These are phyloP conservation scores for Trichoderma harzianum DNA, from an alignment of 2,329 filamentous ascomycete genomes.

Conservation along the genomic window DNA sequence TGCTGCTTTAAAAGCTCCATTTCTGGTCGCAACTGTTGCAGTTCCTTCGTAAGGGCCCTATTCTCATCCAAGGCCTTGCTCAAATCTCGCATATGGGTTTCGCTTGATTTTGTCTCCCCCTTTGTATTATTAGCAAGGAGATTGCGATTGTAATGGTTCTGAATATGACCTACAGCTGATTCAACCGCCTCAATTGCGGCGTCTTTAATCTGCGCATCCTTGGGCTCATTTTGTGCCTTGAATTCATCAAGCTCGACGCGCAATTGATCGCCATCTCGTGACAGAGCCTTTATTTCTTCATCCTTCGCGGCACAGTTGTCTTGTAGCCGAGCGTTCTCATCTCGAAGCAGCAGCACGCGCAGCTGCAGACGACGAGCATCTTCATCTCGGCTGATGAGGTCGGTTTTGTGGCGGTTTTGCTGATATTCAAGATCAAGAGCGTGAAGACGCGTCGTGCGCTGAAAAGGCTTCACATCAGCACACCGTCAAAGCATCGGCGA, in stretches of 20 bases:
- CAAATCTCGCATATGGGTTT: slow-evolving; percentile 64
- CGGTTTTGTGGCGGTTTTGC: slow-evolving; percentile 59
- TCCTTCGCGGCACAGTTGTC: slow-evolving; percentile 60
- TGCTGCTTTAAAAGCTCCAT: slow-evolving; percentile 55
- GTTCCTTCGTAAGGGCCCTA: slow-evolving; percentile 49
- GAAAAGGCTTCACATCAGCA: slow-evolving; percentile 13
- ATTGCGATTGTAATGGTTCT: too few species aligned
- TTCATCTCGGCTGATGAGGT: slow-evolving; percentile 71
- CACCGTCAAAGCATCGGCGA: not conserved
- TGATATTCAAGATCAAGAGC: slow-evolving; percentile 69
- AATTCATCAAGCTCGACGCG: slow-evolving; percentile 42
- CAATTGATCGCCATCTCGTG: slow-evolving; percentile 39
- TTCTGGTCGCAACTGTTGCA: slow-evolving; percentile 53
- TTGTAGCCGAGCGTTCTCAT: slow-evolving; percentile 68
- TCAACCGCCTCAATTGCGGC: slow-evolving; percentile 48
- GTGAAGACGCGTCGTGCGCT: slow-evolving; percentile 48
- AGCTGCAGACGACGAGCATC: slow-evolving; percentile 66
- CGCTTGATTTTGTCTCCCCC: slow-evolving; percentile 69
- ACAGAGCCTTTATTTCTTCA: slow-evolving; percentile 52
- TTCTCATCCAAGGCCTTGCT: slow-evolving; percentile 64
- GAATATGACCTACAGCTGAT: slow-evolving; percentile 40
- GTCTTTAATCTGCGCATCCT: slow-evolving; percentile 47
- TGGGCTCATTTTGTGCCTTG: slow-evolving; percentile 41
- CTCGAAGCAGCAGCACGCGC: slow-evolving; percentile 65
- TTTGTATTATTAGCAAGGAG: slow-evolving; percentile 33